Base-by-base conservation (phyloP, 179 eudicot species). In the Gypsophila paniculata region DNA sequence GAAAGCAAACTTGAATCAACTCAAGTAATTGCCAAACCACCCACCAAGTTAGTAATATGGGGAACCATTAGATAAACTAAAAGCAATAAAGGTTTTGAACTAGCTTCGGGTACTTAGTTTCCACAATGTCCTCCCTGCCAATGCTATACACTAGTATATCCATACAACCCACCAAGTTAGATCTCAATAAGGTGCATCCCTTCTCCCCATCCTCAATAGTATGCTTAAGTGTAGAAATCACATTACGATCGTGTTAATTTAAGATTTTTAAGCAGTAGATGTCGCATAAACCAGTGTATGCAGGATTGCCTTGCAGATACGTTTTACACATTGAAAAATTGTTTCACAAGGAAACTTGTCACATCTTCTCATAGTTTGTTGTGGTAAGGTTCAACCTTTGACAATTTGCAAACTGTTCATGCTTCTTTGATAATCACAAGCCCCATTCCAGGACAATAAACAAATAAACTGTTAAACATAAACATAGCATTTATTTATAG, bases 131-230 rank as follows among this genome's bases (percentile, higher is more conserved):
- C 44, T 39, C 44, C 44, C 44, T 39, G 8, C 10, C 44, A 76
- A 92, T 92, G 81, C 98, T 92, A 82, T 92, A 96, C 29, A 96
- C 98, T 82, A 39, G 44, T 39, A 4, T 29, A 29, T 4, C 44
- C 44, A 39, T 39, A 39, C 44, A 3, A 5, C 44, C 44, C 44
- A 39, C 44, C 54, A 13, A 14, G 14, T 51, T 4, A 17, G 4
- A 14, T 13, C 54, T 17, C 17, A 51, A 51, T 51, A 51, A 51
- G 18, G 1, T 2, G 54, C 54, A 51, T 39, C 9, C 10, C 44
- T 8, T 39, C 8, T 39, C 8, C 8, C 44, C n/a, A n/a, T 8
- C 10, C 2, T 39, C 44, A 39, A 39, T 39, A 0, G 2, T 39
- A 39, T 39, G 44, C 6, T 0, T 2, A 5, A 14, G 55, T 51